Percentiles rank a stretch among this genome's conserved stretches.
Conservation (phyloP, 2,329 filamentous ascomycete genomes). For the Daldinia eschscholtzii region DNA sequence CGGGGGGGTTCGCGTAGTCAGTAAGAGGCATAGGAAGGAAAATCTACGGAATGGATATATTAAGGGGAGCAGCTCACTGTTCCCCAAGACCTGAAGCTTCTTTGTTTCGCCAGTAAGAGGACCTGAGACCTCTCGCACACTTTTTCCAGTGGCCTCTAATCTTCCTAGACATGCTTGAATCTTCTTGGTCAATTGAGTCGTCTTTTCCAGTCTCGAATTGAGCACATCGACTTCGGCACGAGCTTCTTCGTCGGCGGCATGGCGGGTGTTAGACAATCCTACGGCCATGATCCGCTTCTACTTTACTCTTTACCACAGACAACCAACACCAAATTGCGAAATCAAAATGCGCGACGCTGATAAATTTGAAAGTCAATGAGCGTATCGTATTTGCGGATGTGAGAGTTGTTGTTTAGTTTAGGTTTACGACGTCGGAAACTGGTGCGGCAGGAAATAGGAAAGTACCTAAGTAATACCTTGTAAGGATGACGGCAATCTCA, state of each 20-base stretch:
- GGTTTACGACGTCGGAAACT: slow-evolving; percentile 22
- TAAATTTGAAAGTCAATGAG: slow-evolving; percentile 36
- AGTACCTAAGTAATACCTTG: slow-evolving; percentile 13
- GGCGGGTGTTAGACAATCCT: slow-evolving; percentile 60
- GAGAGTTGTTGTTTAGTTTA: slow-evolving; percentile 35
- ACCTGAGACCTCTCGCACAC: slow-evolving; percentile 90
- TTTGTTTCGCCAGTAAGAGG: slow-evolving; percentile 94
- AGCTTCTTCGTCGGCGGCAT: slow-evolving; percentile 74
- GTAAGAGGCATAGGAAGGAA: slow-evolving; percentile 17
- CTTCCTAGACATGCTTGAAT: slow-evolving; percentile 89
- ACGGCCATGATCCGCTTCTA: slow-evolving; percentile 61
- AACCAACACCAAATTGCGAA: slow-evolving; percentile 10
- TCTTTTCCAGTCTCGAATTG: slow-evolving; percentile 86
- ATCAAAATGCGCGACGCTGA: background rate
- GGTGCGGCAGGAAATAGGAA: slow-evolving; percentile 26
- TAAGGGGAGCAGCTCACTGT: slow-evolving; percentile 65
- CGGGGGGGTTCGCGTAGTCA: slow-evolving; percentile 37
- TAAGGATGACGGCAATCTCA: slow-evolving; percentile 19
- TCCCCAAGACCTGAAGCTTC: slow-evolving; percentile 86
- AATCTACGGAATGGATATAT: background rate
- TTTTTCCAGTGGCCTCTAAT: slow-evolving; percentile 88
- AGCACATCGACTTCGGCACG: slow-evolving; percentile 78
- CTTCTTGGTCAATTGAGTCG: slow-evolving; percentile 92
- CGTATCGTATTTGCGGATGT: slow-evolving; percentile 52
- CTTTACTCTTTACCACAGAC: slow-evolving; percentile 62